These are phyloP conservation scores for Beta vulgaris DNA, from an alignment of 148 eudicot genomes.

Conservation along the genomic window DNA sequence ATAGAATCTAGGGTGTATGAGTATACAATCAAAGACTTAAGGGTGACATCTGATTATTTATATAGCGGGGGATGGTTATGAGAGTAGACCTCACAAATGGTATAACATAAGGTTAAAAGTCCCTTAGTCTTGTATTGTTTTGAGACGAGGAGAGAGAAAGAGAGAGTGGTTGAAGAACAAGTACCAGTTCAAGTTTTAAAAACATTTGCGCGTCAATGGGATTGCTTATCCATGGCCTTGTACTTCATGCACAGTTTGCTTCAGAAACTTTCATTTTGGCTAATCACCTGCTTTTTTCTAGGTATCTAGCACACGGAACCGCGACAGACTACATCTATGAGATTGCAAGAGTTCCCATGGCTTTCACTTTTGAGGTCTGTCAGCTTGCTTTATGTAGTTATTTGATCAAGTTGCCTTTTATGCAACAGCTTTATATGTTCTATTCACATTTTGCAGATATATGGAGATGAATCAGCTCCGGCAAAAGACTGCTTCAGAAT, in stretches of 20 bases:
- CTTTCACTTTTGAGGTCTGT: conserved; percentile 95
- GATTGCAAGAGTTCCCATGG: conserved; percentile 88
- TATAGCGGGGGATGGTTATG: no score
- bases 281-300: conserved; percentile 23
- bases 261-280: neutral
- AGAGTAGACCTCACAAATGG: no score
- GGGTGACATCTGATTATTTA: no score
- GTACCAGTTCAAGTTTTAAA: no score
- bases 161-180: no score
- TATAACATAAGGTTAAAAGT: no score
- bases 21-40: no score
- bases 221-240: neutral
- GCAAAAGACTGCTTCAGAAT: conserved; percentile 86
- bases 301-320: conserved; percentile 97
- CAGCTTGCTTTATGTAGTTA: neutral
- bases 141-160: no score
- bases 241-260: neutral
- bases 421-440: neutral
- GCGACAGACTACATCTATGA: conserved; percentile 95
- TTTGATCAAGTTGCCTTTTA: neutral
- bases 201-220: no score
- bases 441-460: conserved; percentile 52
- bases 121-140: no score
- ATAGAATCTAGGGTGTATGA: no score
- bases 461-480: conserved; percentile 78